Conservation (phyloP, 2,329 filamentous ascomycete genomes). For the Westerdykella ornata region DNA sequence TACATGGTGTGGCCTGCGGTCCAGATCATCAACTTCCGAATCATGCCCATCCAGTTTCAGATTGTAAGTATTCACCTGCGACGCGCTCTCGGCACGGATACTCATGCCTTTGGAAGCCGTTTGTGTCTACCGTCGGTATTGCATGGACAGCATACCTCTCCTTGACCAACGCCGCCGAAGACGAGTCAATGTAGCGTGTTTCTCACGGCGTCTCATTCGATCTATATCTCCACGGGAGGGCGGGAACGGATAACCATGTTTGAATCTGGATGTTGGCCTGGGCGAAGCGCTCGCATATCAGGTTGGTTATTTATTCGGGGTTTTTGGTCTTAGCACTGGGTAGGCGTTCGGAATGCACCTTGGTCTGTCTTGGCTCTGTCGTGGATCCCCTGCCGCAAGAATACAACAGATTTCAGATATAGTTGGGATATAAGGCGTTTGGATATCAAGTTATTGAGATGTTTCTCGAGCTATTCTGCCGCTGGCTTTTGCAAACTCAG, state of each 20-base stretch:
- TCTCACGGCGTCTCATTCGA: no score
- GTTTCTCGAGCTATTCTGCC: not conserved
- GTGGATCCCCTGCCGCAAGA: no score
- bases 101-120: constrained; percentile 55
- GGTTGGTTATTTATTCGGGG: not conserved
- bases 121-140: constrained; percentile 92
- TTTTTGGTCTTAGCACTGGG: constrained; percentile 14
- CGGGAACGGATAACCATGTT: not conserved
- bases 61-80: constrained; percentile 58
- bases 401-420: not conserved
- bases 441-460: not conserved
- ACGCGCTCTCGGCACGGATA: constrained; percentile 5
- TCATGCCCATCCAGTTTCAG: constrained; percentile 94
- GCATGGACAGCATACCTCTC: constrained; percentile 97
- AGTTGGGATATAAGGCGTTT: not conserved
- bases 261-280: not conserved
- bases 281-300: constrained; percentile 9
- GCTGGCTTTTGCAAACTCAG: not conserved
- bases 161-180: constrained; percentile 78
- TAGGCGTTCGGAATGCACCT: constrained; percentile 10
- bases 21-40: constrained; percentile 90
- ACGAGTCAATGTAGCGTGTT: constrained; percentile 38
- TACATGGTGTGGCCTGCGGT: constrained; percentile 92
- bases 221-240: no score
- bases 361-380: no score